Evolutionary conservation across 2,329 filamentous ascomycete genomes (phyloP).

Genomic region (Hymenoscyphus scutula): DNA sequence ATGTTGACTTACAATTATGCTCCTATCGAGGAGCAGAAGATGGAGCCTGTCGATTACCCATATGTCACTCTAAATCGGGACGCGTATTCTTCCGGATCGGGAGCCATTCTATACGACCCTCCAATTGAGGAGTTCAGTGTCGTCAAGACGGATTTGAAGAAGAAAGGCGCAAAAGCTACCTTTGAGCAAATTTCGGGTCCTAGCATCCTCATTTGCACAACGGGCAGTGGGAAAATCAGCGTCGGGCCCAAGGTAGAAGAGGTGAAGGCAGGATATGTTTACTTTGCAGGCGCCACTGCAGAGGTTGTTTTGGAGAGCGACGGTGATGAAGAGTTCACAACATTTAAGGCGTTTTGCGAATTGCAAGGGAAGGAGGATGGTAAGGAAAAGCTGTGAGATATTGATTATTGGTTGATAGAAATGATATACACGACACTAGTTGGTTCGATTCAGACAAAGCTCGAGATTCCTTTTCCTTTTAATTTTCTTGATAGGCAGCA

Average conservation of each 20-base stretch:
- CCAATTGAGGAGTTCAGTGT: slow-evolving; percentile 97
- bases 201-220: slow-evolving; percentile 89
- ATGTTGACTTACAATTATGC: slow-evolving; percentile 97
- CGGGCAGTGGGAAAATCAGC: slow-evolving; percentile 76
- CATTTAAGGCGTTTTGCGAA: slow-evolving; percentile 94
- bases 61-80: slow-evolving; percentile 79
- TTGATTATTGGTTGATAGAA: neutral
- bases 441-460: neutral
- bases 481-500: neutral
- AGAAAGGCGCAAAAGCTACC: slow-evolving; percentile 72
- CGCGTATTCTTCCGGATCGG: slow-evolving; percentile 75
- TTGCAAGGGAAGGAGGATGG: slow-evolving; percentile 49
- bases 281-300: slow-evolving; percentile 84
- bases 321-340: slow-evolving; percentile 72
- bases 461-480: neutral
- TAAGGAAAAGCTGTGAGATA: slow-evolving; percentile 1
- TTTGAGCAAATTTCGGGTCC: slow-evolving; percentile 87
- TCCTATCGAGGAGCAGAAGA: slow-evolving; percentile 92
- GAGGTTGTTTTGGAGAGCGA: slow-evolving; percentile 74
- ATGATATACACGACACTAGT: neutral
- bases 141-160: slow-evolving; percentile 72
- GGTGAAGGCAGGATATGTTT: slow-evolving; percentile 70
- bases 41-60: slow-evolving; percentile 79
- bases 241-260: slow-evolving; percentile 80
- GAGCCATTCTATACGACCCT: slow-evolving; percentile 79